Evolutionary conservation across 306 rosid species (phyloP), one percentile per base, ranked within the genome.

Genomic region (Elaeagnus macrophylla): DNA sequence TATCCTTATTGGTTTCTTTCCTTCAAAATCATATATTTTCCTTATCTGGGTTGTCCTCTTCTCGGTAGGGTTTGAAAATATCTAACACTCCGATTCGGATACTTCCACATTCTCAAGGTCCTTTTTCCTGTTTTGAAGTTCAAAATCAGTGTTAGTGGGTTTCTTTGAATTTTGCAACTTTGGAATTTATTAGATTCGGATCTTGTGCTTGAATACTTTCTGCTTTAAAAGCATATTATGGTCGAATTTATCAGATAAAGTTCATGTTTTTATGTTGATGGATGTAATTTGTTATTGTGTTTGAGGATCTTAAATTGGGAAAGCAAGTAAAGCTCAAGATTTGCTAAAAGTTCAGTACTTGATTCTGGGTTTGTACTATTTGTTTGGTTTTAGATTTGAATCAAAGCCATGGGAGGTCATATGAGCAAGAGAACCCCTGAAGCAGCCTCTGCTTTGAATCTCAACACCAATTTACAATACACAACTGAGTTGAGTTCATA

Each of bases 341-440:
- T 44, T 67, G 66, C 59, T 13, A 48, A 56, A 18, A 51, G 14
- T 53, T 71, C 50, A 65, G 64, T 59, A 64, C 32, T 67, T 59
- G 43, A 48, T 60, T 66, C 56, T 70, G 78, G 66, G 58, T 67
- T 51, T 70, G 39, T 63, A 61, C 1, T 47, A 35, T 57, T 49
- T 45, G 48, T 14, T 15, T 10, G 39, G 43, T 14, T 61, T 67
- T 57, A 81, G 62, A 68, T 63, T 48, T 64, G 56, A 11, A 49
- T 54, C 55, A 3, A 50, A 67, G 83, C 61, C 54, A 91, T 91
- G 97, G 97, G 97, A 51, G 54, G 70, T 75, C 83, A 80, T 69
- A 54, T 80, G 72, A 86, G 94, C 96, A 86, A 82, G 74, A 91
- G 69, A 75, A 32, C 37, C 16, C 67, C 93, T 9, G 35, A 55